These are phyloP conservation scores for Diaporthe sp. DNA, from an alignment of 2,329 filamentous ascomycete species.

Conservation along the genomic window DNA sequence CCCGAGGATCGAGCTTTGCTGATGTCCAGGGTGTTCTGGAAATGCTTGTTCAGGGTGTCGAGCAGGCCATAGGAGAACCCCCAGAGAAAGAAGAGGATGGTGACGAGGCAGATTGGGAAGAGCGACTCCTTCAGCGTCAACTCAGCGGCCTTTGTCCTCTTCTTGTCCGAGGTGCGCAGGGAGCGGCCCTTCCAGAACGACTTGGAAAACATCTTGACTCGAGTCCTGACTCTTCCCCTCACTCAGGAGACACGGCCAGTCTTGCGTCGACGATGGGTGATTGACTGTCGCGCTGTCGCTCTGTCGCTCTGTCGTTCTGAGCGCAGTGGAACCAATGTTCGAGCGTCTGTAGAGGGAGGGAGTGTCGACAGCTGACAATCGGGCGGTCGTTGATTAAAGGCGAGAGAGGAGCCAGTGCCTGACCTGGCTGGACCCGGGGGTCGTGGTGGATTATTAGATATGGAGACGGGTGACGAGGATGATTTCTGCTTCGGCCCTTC, in stretches of 20 bases:
- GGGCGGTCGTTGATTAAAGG: not conserved
- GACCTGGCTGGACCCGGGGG: not conserved
- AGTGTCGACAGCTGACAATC: not conserved
- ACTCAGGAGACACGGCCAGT: not conserved
- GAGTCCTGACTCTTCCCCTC: not conserved
- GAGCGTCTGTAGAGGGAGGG: not conserved
- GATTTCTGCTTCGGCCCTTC: slow-evolving; percentile 21
- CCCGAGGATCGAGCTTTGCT: slow-evolving; percentile 71
- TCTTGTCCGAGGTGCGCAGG: slow-evolving; percentile 58
- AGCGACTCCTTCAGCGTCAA: slow-evolving; percentile 77
- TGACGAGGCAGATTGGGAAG: slow-evolving; percentile 76
- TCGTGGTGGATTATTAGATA: slow-evolving; percentile 5
- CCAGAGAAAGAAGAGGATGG: slow-evolving; percentile 76
- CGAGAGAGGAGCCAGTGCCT: not conserved
- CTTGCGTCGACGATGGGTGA: not conserved
- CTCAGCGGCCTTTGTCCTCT: slow-evolving; percentile 62
- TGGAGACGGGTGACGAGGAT: slow-evolving; percentile 23
- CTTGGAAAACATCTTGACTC: slow-evolving; percentile 57
- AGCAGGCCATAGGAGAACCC: slow-evolving; percentile 71
- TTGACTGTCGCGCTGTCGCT: not conserved
- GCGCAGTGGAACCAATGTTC: not conserved
- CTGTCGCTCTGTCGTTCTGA: not conserved
- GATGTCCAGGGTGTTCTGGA: slow-evolving; percentile 69
- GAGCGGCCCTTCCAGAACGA: slow-evolving; percentile 61
- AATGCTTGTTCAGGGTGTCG: slow-evolving; percentile 68